Evolutionary conservation across 1,284 basidiomycete species (phyloP).

Genomic region (Vanrija pseudolonga): DNA sequence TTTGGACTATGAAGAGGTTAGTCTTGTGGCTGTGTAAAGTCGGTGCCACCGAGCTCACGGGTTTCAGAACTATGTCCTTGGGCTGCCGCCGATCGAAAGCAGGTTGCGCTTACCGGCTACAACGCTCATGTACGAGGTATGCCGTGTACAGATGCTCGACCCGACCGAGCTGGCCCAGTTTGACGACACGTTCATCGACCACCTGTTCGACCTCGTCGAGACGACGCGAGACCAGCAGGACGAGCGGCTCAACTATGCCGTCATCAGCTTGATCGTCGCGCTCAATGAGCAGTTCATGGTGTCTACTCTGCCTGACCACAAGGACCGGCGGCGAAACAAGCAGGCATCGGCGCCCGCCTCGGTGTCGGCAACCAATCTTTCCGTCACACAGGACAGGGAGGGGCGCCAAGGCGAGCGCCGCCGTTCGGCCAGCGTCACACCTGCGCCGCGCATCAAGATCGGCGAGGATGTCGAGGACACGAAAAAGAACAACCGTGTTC

Average conservation of each 20-base stretch:
- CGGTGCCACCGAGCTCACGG: slow-evolving; percentile 14
- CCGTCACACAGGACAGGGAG: not conserved
- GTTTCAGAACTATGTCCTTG: slow-evolving; percentile 34
- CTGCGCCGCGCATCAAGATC: not conserved
- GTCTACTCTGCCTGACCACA: slow-evolving; percentile 47
- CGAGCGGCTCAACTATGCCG: slow-evolving; percentile 87
- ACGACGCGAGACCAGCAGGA: slow-evolving; percentile 81
- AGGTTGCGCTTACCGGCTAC: slow-evolving; percentile 70
- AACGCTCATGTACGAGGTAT: slow-evolving; percentile 81
- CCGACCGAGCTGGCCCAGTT: slow-evolving; percentile 68
- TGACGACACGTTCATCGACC: slow-evolving; percentile 77
- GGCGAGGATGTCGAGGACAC: slow-evolving; percentile 35
- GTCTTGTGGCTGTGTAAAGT: too few species aligned
- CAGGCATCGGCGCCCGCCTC: not conserved
- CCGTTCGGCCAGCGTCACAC: not conserved
- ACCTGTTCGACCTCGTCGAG: slow-evolving; percentile 90
- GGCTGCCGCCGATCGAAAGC: slow-evolving; percentile 65
- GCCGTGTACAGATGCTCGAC: slow-evolving; percentile 77
- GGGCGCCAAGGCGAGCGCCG: not conserved
- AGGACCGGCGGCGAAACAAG: not conserved
- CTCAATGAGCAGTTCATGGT: slow-evolving; percentile 99
- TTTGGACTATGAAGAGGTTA: slow-evolving; percentile 46
- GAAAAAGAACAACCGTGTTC: slow-evolving; percentile 64
- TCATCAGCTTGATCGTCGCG: slow-evolving; percentile 89
- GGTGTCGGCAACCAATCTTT: not conserved